Percentiles rank a stretch among this genome's conserved stretches.
These are phyloP conservation scores for Flaveria linearis DNA, from an alignment of 129 eudicot species.

Conservation along the genomic window DNA sequence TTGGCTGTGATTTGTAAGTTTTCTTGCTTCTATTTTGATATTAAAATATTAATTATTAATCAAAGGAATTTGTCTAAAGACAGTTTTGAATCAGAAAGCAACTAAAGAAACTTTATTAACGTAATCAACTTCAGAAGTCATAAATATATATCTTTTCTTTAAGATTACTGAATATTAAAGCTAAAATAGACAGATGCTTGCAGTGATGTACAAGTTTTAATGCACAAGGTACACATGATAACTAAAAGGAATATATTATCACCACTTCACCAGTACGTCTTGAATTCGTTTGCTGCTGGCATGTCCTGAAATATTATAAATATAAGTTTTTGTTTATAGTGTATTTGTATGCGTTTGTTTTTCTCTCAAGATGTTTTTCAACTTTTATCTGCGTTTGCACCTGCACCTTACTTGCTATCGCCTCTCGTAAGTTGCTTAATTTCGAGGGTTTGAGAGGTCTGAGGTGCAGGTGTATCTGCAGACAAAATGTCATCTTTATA, in stretches of 20 bases:
- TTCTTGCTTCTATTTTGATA: too few relatives aligned
- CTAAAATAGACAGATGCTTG: background rate
- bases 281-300: constrained; percentile 10
- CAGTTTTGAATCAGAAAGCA: background rate
- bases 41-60: too few relatives aligned
- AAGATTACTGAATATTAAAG: background rate
- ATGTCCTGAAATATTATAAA: constrained; percentile 1
- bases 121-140: background rate
- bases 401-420: constrained; percentile 47
- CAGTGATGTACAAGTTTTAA: constrained; percentile 11
- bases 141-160: background rate
- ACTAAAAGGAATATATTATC: constrained; percentile 14
- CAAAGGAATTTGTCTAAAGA: background rate
- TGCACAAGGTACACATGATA: background rate
- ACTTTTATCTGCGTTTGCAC: constrained; percentile 66
- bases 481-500: constrained; percentile 37
- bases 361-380: constrained; percentile 24
- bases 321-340: constrained; percentile 9
- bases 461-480: constrained; percentile 54
- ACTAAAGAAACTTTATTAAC: too few relatives aligned
- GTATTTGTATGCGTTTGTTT: background rate
- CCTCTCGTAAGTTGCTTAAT: background rate
- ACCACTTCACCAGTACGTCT: constrained; percentile 9
- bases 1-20: too few relatives aligned
- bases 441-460: background rate